These are phyloP conservation scores for Coemansia sp. DNA, from an alignment of 192 early-diverging fungal genomes.

Conservation along the genomic window DNA sequence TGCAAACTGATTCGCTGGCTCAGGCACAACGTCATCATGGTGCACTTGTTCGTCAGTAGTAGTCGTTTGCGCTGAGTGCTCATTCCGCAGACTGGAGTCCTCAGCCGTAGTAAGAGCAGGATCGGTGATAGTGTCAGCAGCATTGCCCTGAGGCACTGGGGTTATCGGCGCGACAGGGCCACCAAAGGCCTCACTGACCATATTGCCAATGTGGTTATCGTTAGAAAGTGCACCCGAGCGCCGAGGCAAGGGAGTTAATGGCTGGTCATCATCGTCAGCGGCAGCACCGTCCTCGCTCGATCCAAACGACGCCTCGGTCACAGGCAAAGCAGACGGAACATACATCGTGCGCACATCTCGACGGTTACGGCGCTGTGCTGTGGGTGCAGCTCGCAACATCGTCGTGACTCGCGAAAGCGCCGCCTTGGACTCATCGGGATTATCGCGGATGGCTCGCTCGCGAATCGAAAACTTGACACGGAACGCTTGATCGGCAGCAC, in stretches of 20 bases:
- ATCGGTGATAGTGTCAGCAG: neutral
- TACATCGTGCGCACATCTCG: conserved; percentile 54
- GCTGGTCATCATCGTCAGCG: neutral
- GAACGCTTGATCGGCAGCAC: conserved; percentile 22
- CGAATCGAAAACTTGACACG: conserved; percentile 52
- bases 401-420: conserved; percentile 44
- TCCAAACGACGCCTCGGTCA: neutral
- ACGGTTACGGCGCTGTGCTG: conserved; percentile 22
- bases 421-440: conserved; percentile 48
- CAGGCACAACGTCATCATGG: neutral
- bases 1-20: neutral
- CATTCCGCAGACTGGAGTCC: neutral
- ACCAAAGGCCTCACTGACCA: conserved; percentile 2
- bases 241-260: conserved; percentile 1
- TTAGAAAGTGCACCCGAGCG: neutral
- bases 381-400: conserved; percentile 36
- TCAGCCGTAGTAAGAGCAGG: neutral
- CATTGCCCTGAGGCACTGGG: conserved; percentile 4
- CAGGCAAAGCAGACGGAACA: conserved; percentile 11
- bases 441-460: conserved; percentile 43
- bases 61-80: neutral
- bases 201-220: neutral
- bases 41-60: neutral
- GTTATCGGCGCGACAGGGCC: neutral
- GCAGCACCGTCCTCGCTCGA: neutral